These are phyloP conservation scores for Penicillium crystallinum DNA, from an alignment of 495 filamentous ascomycete species.

Conservation along the genomic window DNA sequence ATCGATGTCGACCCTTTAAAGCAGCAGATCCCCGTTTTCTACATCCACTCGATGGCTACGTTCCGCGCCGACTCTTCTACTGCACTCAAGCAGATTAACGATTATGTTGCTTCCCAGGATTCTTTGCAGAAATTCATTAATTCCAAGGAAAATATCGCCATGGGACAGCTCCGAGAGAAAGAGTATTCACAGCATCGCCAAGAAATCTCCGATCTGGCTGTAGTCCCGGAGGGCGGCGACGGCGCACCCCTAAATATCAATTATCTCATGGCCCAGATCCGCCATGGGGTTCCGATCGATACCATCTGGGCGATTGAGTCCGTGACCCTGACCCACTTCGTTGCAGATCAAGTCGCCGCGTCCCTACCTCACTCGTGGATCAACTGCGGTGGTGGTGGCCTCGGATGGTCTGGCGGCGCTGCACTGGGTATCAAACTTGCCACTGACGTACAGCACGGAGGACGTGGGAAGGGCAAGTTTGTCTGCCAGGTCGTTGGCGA, in stretches of 20 bases:
- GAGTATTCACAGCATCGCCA: slow-evolving; percentile 57
- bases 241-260: slow-evolving; percentile 66
- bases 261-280: slow-evolving; percentile 62
- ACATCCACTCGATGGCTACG: slow-evolving; percentile 65
- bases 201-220: slow-evolving; percentile 51
- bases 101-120: slow-evolving; percentile 45
- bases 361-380: slow-evolving; percentile 78
- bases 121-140: slow-evolving; percentile 42
- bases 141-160: slow-evolving; percentile 38
- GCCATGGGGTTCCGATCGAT: slow-evolving; percentile 61
- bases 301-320: slow-evolving; percentile 85
- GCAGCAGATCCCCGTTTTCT: slow-evolving; percentile 80
- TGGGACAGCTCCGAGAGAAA: slow-evolving; percentile 53
- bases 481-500: slow-evolving; percentile 93
- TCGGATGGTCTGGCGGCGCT: slow-evolving; percentile 93
- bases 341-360: slow-evolving; percentile 76
- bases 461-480: slow-evolving; percentile 68
- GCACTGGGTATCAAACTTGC: slow-evolving; percentile 87
- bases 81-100: slow-evolving; percentile 66
- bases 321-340: slow-evolving; percentile 74
- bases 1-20: slow-evolving; percentile 86
- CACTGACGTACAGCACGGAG: slow-evolving; percentile 52
- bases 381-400: slow-evolving; percentile 89
- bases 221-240: slow-evolving; percentile 43
- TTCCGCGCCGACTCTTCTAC: slow-evolving; percentile 73